Evolutionary conservation across 2,329 filamentous ascomycete genomes (phyloP), one percentile per base, ranked within the genome.

Genomic region (Apiospora saccharicola): DNA sequence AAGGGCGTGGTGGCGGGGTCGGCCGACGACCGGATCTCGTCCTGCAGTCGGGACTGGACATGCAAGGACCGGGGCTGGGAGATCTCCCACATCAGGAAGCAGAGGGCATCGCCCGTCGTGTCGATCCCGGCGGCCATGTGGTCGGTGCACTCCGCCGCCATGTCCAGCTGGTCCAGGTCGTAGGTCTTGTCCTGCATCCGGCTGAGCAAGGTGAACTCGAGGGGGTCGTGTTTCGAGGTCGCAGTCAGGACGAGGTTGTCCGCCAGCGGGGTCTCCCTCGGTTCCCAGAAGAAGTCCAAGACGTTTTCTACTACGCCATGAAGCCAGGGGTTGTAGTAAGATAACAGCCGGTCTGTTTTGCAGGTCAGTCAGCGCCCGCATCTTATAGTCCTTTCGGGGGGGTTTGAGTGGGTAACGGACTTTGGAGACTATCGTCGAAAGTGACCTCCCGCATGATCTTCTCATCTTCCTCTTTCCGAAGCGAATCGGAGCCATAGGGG

Each of bases 121-220:
- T 93, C 91, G 73, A 93, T 92, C 0, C 91, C 92, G 0, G 91
- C 91, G 0, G 88, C 90, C 89, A 93, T 90, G 79, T 93, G 91
- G 76, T 93, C 91, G 72, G 92, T 87, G 76, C 90, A 92, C 80
- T 94, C 92, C 26, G 91, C 91, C 0, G 90, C 90, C 74, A 89
- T 86, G 76, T 91, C 87, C 3, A 89, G 81, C 4, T 83, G 79
- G 46, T 88, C 84, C 46, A 92, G 83, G 4, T 83, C 80, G 76
- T 82, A 75, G 76, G 81, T 79, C 81, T 89, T 84, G 76, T 89
- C 82, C 78, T 88, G 81, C 75, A 93, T 86, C 46, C 90, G 87
- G 77, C 86, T 86, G 67, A 92, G 79, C 5, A 93, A 85, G 0
- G 89, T 91, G 73, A 91, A 90, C 6, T 82, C 80, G 6, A 86